phyloP scores from a whole-genome alignment of 2,329 filamentous ascomycete species.

The Cladosporium velox region DNA sequence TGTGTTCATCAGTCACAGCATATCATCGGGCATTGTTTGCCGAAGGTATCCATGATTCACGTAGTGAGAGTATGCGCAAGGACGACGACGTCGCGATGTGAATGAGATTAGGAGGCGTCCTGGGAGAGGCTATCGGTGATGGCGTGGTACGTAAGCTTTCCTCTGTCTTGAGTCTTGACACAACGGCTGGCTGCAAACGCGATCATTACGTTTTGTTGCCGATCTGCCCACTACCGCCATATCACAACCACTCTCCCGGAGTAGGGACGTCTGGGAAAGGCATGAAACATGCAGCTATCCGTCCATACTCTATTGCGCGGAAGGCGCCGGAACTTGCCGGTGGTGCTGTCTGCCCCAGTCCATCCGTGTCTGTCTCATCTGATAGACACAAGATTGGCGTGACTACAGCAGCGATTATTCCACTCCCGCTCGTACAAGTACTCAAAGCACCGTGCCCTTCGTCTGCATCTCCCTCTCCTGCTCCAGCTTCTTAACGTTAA shows the following conservation, averaged over 20 bases:
- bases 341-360: neutral
- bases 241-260: neutral
- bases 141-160: neutral
- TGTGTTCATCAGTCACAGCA: neutral
- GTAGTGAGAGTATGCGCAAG: neutral
- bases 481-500: conserved; percentile 31
- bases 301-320: neutral
- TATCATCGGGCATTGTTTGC: neutral
- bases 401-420: neutral
- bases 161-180: neutral
- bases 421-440: neutral
- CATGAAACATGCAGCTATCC: neutral
- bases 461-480: conserved; percentile 25
- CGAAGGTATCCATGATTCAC: neutral
- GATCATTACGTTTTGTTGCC: neutral
- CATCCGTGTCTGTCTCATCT: neutral
- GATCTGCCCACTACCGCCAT: neutral
- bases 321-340: neutral
- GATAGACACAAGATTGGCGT: neutral
- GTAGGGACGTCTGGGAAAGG: neutral
- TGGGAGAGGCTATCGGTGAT: neutral
- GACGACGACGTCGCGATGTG: neutral
- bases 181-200: neutral
- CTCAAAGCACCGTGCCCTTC: conserved; percentile 7
- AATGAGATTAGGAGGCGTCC: neutral